Evolutionary conservation across 2,329 filamentous ascomycete genomes (phyloP).

Genomic region (Cladobotryum mycophilum): DNA sequence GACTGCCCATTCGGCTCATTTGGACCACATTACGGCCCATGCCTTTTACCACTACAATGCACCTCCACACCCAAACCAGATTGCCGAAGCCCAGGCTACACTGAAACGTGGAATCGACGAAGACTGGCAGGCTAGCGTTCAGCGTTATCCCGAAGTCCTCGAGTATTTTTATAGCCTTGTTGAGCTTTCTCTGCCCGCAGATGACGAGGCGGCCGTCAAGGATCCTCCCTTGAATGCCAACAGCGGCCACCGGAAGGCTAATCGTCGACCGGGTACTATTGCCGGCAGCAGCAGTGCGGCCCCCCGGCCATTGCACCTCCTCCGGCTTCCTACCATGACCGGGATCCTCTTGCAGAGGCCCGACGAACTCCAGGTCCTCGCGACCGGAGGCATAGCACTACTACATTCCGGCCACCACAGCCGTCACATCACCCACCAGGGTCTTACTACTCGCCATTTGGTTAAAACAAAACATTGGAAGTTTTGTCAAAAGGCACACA

Average conservation of each 20-base stretch:
- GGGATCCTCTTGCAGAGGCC: conserved; percentile 11
- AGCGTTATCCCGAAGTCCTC: conserved; percentile 73
- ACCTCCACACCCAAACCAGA: conserved; percentile 54
- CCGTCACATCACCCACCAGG: conserved; percentile 7
- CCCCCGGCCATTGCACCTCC: conserved; percentile 14
- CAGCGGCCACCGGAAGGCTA: conserved; percentile 41
- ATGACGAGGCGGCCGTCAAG: conserved; percentile 53
- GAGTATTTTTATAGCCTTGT: conserved; percentile 74
- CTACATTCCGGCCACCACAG: conserved; percentile 8
- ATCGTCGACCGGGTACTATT: conserved; percentile 33
- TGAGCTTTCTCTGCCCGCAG: conserved; percentile 56
- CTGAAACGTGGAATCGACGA: conserved; percentile 71
- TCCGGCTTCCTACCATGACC: conserved; percentile 21
- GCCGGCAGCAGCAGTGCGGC: conserved; percentile 27
- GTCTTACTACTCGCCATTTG: conserved; percentile 9
- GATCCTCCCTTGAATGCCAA: conserved; percentile 54
- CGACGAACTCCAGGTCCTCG: conserved; percentile 23
- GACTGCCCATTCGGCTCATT: conserved; percentile 46
- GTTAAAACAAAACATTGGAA: not conserved
- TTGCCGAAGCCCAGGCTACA: conserved; percentile 56
- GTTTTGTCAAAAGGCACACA: not conserved
- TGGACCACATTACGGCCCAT: conserved; percentile 50
- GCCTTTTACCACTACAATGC: conserved; percentile 53
- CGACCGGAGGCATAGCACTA: conserved; percentile 15
- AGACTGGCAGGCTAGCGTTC: conserved; percentile 70